Percentiles rank a stretch among this genome's conserved stretches.
Evolutionary conservation across 805 yeast genomes (phyloP).

Genomic region (Clavispora carvajalis): DNA sequence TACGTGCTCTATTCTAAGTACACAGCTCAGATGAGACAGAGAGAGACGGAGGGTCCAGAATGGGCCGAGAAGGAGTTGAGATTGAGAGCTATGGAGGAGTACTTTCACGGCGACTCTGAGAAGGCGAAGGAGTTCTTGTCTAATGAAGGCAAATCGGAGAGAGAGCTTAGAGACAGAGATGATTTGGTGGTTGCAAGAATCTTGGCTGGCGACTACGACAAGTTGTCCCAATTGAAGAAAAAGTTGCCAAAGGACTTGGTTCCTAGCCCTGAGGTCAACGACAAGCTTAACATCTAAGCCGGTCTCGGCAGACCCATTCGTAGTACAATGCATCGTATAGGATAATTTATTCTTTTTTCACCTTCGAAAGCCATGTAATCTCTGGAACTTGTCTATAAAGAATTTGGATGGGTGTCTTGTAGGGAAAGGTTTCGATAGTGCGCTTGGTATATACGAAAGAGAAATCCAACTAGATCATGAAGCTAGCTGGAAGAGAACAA

Average conservation of each 20-base stretch:
- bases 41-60: conserved; percentile 45
- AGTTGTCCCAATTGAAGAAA: conserved; percentile 52
- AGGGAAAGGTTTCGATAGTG: too few relatives aligned
- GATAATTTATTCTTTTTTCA: conserved; percentile 1
- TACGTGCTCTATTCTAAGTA: conserved; percentile 48
- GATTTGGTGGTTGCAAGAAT: conserved; percentile 76
- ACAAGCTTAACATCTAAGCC: conserved; percentile 28
- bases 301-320: not conserved
- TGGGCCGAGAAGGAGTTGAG: conserved; percentile 85
- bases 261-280: conserved; percentile 31
- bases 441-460: too few relatives aligned
- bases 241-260: conserved; percentile 37
- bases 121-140: conserved; percentile 52
- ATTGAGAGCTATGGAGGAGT: conserved; percentile 66
- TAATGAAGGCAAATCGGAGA: conserved; percentile 45
- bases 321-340: conserved; percentile 1
- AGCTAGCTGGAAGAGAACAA: too few relatives aligned
- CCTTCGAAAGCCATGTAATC: not conserved
- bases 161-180: conserved; percentile 63
- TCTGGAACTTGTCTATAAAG: too few relatives aligned
- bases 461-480: too few relatives aligned
- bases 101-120: conserved; percentile 46
- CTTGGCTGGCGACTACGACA: conserved; percentile 80
- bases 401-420: too few relatives aligned
- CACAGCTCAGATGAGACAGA: conserved; percentile 37